Base-by-base conservation (phyloP, 2,329 filamentous ascomycete species). In the Fusarium praegraminearum region DNA sequence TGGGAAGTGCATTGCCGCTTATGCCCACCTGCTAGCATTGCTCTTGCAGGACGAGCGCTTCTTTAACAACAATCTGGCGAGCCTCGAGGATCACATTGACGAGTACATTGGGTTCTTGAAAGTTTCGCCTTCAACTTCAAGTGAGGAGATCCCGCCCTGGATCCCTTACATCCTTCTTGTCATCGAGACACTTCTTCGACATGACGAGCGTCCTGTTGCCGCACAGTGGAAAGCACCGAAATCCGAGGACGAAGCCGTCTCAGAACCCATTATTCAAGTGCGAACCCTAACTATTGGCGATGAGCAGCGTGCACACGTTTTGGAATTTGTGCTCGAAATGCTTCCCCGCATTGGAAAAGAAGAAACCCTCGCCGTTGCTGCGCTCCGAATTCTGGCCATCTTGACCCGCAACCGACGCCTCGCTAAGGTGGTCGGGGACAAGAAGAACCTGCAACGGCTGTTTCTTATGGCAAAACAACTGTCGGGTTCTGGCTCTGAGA, bases 391-490 rank as follows among this genome's bases (percentile, higher is more conserved):
- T 15, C 82, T 99, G 35, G 93, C 97, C 32, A 94, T 98, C 65
- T 83, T 99, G 32, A 98, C 96, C 2, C 89, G 97, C 24, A 88
- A 89, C 63, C 90, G 93, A 52, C 84, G 88, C 16, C 85, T 97
- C 65, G 94, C 96, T 3, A 87, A 89, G 69, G 84, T 87, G 45
- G 86, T 98, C 47, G 93, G 93, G 7, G 92, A 97, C 77, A 97
- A 94, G 82, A 92, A 90, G 76, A 97, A 97, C 73, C 85, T 99
- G 50, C 93, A 96, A 76, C 88, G 93, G 30, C 84, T 99, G 24
- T 98, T 99, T 79, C 88, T 98, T 53, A 97, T 98, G 93, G 90
- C 95, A 60, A 97, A 97, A 78, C 95, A 98, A 78, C 87, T 98
- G 62, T 90, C 93, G 22, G 92, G 92, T 28, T 87, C 90, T 32